Base-by-base conservation (phyloP, 2,329 filamentous ascomycete species). In the Aspergillus ochraceus region DNA sequence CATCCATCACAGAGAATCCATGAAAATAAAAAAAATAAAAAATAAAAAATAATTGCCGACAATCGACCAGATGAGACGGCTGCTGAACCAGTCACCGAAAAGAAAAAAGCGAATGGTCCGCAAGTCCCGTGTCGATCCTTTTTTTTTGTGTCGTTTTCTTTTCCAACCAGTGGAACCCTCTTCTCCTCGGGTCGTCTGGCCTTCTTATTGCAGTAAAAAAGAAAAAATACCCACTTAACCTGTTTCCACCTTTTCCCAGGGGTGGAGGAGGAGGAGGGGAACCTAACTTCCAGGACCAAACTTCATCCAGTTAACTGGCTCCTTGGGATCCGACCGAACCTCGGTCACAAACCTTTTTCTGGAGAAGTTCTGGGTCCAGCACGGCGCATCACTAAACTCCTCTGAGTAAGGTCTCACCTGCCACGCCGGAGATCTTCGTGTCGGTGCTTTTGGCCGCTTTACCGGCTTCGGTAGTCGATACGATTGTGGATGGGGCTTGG, bases 51-150 rank as follows among this genome's bases (percentile, higher is more conserved):
- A 36, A 47, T 24, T 47, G 29, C 47, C 47, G 39, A 56, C 36
- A 29, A 42, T 42, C 36, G 32, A 11, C 11, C 10, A 36, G 32
- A 36, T 36, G 10, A 11, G 32, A 36, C 32, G 36, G 14, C 9
- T 32, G 11, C 36, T 42, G 2, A 36, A 8, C 36, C 36, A 42
- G 36, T 42, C 36, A 42, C 36, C 17, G 10, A 36, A 39, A 26
- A 49, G 39, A 24, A 47, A 58, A 47, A 32, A 29, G 8, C 14
- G 24, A 59, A 52, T 50, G 54, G 59, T 24, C 55, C 57, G 59
- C 53, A 63, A 65, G 60, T 62, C 58, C 60, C 56, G 60, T 65
- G 64, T 65, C 61, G 64, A 65, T 65, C 61, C 36, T 54, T 55
- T 17, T 12, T 36, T 36, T 36, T 36, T 36, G 14, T 36, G 2